Evolutionary conservation across 208 protist genomes (phyloP), one percentile per base, ranked within the genome.

Genomic region (Endotrypanum monterogeii): DNA sequence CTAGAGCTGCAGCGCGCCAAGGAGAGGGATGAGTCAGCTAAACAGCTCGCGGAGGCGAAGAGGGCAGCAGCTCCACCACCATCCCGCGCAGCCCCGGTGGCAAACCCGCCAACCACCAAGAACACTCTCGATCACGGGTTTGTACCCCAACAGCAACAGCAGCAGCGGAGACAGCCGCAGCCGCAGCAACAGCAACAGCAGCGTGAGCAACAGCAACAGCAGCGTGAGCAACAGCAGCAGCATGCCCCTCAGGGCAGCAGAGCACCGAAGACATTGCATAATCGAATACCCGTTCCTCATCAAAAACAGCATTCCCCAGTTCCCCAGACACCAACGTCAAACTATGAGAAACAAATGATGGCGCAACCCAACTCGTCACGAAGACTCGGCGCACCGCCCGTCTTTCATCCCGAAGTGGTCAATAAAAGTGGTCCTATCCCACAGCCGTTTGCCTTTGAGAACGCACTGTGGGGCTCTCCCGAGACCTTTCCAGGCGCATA

Each of bases 1-100:
- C 70, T 54, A 71, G 56, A 25, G 66, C 50, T 54, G 76, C 65
- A 52, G 66, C 67, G 18, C 37, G 41, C 46, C 37, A 8, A 20
- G 44, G 51, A 69, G 23, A 56, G 5, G 3, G 14, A 23, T 30
- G 30, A 28, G 66, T 25, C 20, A 23, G 66, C 25, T 44, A 44
- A 39, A 50, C 46, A 20, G 50, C 66, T 35, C 20, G 66, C 66
- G 7, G 28, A 39, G 32, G 72, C 72, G 14, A 46, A 79, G 44
- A 68, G 41, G 3, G 65, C 65, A 2, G 51, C 50, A 32, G 67
- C 48, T 1, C 16, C 65, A 9, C 4, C 61, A 63, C 18, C 37
- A 1, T 18, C 58, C 4, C 9, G 50, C 20, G 25, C 28, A 14
- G 55, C 39, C 25, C 18, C 65, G 18, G 69, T 25, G 73, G 25